Evolutionary conservation across 768 basidiomycete species (phyloP).

Genomic region (Termitomyces sp.): DNA sequence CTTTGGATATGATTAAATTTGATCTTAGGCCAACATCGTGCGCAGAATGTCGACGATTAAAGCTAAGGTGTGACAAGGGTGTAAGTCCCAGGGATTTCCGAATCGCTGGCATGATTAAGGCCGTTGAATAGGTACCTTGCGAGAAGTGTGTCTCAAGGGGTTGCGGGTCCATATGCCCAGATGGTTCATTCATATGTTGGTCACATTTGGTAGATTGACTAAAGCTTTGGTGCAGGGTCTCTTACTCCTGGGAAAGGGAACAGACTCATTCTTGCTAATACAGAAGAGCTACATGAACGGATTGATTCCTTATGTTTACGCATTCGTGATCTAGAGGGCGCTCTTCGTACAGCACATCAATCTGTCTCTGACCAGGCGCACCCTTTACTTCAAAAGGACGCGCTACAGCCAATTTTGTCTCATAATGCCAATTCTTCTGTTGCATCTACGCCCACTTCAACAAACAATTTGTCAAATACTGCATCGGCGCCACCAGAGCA

Average conservation of each 20-base stretch:
- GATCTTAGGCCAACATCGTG: conserved; percentile 40
- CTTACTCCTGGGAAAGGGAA: conserved; percentile 58
- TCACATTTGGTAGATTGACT: background rate
- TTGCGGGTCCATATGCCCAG: conserved; percentile 73
- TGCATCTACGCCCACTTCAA: background rate
- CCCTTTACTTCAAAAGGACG: conserved; percentile 32
- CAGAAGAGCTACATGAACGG: conserved; percentile 64
- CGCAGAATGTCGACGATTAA: conserved; percentile 52
- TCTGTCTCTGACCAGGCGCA: conserved; percentile 44
- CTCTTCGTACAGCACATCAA: conserved; percentile 44
- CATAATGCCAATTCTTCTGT: background rate
- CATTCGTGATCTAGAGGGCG: conserved; percentile 59
- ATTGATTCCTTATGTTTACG: conserved; percentile 50
- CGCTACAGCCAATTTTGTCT: conserved; percentile 1
- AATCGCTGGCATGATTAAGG: background rate
- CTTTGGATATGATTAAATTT: background rate
- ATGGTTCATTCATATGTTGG: conserved; percentile 36
- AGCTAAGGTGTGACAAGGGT: conserved; percentile 62
- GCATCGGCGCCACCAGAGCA: background rate
- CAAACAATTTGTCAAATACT: background rate
- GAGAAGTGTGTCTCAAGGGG: conserved; percentile 74
- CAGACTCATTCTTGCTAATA: conserved; percentile 59
- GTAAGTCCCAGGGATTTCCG: conserved; percentile 24
- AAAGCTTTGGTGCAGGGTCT: conserved; percentile 33
- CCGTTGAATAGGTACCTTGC: conserved; percentile 55